These are phyloP conservation scores for Trifolium pratense DNA, from an alignment of 306 rosid species.

Conservation along the genomic window DNA sequence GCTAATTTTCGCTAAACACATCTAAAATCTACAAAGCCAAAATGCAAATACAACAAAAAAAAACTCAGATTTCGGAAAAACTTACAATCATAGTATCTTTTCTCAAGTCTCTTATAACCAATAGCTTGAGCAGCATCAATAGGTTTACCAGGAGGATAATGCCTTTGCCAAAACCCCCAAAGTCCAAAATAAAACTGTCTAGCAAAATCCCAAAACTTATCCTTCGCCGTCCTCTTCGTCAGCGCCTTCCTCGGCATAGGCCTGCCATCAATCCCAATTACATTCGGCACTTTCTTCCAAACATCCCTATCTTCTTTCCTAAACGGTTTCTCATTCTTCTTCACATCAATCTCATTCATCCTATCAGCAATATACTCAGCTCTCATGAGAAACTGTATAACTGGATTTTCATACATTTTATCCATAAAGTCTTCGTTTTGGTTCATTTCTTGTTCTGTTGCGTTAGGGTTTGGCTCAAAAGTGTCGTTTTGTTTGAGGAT, in stretches of 20 bases:
- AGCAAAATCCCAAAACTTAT: conserved; percentile 88
- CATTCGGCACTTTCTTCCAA: conserved; percentile 73
- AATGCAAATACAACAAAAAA: not conserved
- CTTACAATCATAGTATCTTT: conserved; percentile 90
- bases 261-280: conserved; percentile 77
- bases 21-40: not conserved
- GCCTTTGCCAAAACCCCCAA: conserved; percentile 87
- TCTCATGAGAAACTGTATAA: conserved; percentile 56
- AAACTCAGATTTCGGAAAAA: not conserved
- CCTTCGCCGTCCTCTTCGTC: conserved; percentile 50
- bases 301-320: conserved; percentile 62
- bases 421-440: conserved; percentile 66
- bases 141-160: conserved; percentile 85
- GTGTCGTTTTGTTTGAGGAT: conserved; percentile 58
- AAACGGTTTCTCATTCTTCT: conserved; percentile 68
- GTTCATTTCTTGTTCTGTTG: conserved; percentile 61
- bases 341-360: conserved; percentile 64
- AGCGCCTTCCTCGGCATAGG: conserved; percentile 88
- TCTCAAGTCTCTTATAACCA: conserved; percentile 86
- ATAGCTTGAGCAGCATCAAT: conserved; percentile 88
- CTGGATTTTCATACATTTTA: conserved; percentile 55
- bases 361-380: conserved; percentile 67
- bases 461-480: conserved; percentile 62
- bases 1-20: too few relatives aligned
- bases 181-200: conserved; percentile 83